Conservation (phyloP, 768 basidiomycete species). For the Tricholoma furcatifolium region DNA sequence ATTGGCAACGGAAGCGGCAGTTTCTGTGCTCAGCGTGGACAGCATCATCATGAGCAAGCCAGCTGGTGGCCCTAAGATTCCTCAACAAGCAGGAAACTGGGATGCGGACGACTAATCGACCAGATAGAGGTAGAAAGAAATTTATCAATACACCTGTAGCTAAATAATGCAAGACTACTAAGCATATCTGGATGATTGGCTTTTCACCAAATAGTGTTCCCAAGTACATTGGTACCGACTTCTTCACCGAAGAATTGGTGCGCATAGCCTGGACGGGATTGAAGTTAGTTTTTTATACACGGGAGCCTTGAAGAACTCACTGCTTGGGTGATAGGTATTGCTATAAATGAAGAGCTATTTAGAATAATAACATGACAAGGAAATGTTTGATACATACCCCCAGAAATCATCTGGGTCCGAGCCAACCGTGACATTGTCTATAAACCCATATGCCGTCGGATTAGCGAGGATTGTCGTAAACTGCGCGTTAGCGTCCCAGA, state of each 20-base stretch:
- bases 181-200: too few species aligned
- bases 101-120: slow-evolving; percentile 62
- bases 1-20: slow-evolving; percentile 89
- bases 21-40: slow-evolving; percentile 91
- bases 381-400: slow-evolving; percentile 37
- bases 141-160: neutral
- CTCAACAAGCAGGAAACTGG: slow-evolving; percentile 87
- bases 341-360: slow-evolving; percentile 23
- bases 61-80: slow-evolving; percentile 85
- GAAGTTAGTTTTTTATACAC: neutral
- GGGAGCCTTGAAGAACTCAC: slow-evolving; percentile 28
- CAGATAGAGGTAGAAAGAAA: neutral
- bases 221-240: slow-evolving; percentile 25
- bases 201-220: slow-evolving; percentile 24
- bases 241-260: slow-evolving; percentile 36
- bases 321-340: slow-evolving; percentile 54
- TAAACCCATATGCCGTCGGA: slow-evolving; percentile 52
- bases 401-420: slow-evolving; percentile 46
- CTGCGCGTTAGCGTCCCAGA: slow-evolving; percentile 49
- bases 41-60: slow-evolving; percentile 97
- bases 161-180: neutral
- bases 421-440: slow-evolving; percentile 50
- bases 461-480: slow-evolving; percentile 49
- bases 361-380: neutral
- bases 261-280: slow-evolving; percentile 30